A percentile compares a stretch with the other conserved stretches of the same genome.
These are phyloP conservation scores for Elymus sibiricus DNA, from an alignment of 176 grass and related monocot species.

Conservation along the genomic window DNA sequence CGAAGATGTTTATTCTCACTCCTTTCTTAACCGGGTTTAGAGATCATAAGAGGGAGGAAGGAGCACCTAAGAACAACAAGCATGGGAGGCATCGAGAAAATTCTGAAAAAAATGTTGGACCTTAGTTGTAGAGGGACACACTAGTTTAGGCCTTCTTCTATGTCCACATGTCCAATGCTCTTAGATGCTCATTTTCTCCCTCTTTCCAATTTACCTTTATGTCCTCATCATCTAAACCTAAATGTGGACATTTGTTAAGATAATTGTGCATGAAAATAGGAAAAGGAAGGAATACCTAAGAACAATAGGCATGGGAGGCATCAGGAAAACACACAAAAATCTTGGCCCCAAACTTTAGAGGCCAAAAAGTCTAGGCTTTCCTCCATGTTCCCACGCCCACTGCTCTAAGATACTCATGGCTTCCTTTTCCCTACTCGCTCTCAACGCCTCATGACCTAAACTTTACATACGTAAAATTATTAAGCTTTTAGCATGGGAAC, in stretches of 20 bases:
- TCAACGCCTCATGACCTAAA: neutral
- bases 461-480: too few species aligned
- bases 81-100: conserved; percentile 19
- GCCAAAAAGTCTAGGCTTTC: neutral
- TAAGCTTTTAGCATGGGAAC: too few species aligned
- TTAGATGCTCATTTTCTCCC: neutral
- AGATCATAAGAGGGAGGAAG: neutral
- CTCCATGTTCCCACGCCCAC: neutral
- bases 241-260: neutral
- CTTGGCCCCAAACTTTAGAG: neutral
- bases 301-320: conserved; percentile 27
- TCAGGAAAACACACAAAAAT: neutral
- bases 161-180: neutral
- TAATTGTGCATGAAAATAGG: neutral
- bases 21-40: neutral
- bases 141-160: neutral
- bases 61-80: neutral
- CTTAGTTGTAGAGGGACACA: neutral
- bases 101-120: neutral
- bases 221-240: neutral
- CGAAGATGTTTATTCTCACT: neutral
- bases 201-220: neutral
- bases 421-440: conserved; percentile 17
- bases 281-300: neutral
- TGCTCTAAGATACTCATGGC: neutral